Percentiles rank a stretch among this genome's conserved stretches.
phyloP scores from a whole-genome alignment of 176 grass and related monocot species.

The Calamus simplicifolius region DNA sequence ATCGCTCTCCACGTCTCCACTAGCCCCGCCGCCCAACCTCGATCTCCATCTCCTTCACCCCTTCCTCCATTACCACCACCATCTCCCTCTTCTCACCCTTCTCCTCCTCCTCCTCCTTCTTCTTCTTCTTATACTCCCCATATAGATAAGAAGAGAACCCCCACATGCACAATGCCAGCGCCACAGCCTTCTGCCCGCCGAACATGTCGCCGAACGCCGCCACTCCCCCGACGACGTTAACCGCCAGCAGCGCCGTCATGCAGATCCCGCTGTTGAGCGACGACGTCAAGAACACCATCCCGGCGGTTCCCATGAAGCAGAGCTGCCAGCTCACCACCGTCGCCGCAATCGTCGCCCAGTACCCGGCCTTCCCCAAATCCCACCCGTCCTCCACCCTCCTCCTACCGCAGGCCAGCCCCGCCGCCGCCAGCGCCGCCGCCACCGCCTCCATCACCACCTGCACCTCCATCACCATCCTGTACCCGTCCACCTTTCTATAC shows the following conservation, averaged over 20 bases:
- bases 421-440: constrained; percentile 59
- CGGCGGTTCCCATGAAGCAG: constrained; percentile 88
- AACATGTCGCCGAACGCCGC: constrained; percentile 53
- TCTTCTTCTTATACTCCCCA: constrained; percentile 54
- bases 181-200: constrained; percentile 56
- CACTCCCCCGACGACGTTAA: constrained; percentile 78
- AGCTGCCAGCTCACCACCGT: constrained; percentile 72
- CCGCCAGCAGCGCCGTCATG: constrained; percentile 79
- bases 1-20: background rate
- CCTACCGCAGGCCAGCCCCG: constrained; percentile 43
- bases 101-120: constrained; percentile 4
- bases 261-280: constrained; percentile 93
- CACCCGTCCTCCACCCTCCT: constrained; percentile 32
- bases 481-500: constrained; percentile 50
- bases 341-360: constrained; percentile 49
- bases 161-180: constrained; percentile 78
- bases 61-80: too few relatives aligned
- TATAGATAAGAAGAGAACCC: constrained; percentile 81
- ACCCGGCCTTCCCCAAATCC: constrained; percentile 42
- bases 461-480: constrained; percentile 74
- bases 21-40: constrained; percentile 3
- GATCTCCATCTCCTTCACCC: too few relatives aligned
- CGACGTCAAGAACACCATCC: constrained; percentile 83
- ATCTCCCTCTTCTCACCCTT: background rate
- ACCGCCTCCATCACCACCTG: constrained; percentile 89